A percentile compares a stretch with the other conserved stretches of the same genome.
These are phyloP conservation scores for Phaeoacremonium minimum DNA, from an alignment of 2,329 filamentous ascomycete species.

Conservation along the genomic window DNA sequence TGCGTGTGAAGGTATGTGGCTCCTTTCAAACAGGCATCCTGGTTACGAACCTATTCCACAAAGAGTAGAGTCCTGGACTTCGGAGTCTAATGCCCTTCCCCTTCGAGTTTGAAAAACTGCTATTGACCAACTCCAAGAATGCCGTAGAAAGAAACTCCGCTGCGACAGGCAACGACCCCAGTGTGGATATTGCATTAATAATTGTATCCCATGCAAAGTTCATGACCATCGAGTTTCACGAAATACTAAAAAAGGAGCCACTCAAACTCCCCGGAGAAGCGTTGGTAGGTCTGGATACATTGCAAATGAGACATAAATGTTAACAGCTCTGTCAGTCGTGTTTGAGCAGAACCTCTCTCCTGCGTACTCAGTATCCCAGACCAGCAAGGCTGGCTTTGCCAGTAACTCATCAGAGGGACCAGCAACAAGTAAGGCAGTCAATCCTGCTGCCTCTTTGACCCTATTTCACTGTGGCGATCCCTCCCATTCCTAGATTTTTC, in stretches of 20 bases:
- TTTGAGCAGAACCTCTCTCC: too few species aligned
- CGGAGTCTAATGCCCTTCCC: too few species aligned
- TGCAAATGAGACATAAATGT: background rate
- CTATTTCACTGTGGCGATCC: too few species aligned
- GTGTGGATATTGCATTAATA: slow-evolving; percentile 2
- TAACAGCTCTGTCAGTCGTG: too few species aligned
- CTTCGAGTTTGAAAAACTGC: background rate
- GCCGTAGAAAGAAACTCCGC: slow-evolving; percentile 4
- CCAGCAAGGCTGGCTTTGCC: too few species aligned
- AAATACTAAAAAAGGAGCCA: slow-evolving; percentile 3
- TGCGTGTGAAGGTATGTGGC: background rate
- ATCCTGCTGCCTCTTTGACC: too few species aligned
- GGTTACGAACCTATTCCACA: too few species aligned
- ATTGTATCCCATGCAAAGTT: background rate
- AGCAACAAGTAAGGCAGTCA: too few species aligned
- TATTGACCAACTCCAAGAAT: background rate
- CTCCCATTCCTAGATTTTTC: too few species aligned
- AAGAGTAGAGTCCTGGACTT: background rate
- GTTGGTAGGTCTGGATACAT: slow-evolving; percentile 1
- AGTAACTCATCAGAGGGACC: too few species aligned
- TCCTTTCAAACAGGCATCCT: too few species aligned
- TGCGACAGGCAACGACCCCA: slow-evolving; percentile 4
- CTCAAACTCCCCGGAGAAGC: slow-evolving; percentile 1
- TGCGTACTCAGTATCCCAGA: too few species aligned
- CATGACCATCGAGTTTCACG: slow-evolving; percentile 1